Base-by-base conservation (phyloP, 2,329 filamentous ascomycete genomes). In the Zarea fungicola region DNA sequence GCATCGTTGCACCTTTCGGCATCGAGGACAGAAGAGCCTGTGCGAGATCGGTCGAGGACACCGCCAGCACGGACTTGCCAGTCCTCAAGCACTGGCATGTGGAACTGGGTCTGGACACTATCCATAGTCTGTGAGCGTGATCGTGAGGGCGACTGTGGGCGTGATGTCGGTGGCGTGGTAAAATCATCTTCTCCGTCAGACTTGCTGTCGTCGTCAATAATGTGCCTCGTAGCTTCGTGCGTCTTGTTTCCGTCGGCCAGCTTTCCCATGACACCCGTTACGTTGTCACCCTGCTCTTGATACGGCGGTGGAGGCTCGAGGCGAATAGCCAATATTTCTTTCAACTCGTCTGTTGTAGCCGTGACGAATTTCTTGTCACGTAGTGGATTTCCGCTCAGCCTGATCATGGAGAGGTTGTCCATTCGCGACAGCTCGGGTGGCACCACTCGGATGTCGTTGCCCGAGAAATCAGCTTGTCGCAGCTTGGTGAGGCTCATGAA, bases 381-480 rank as follows among this genome's bases (percentile, higher is more conserved):
- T 13, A 99, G 71, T 1, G 93, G 93, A 59, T 99, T 99, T n/a
- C 89, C 90, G 36, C 83, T 84, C 26, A 99, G 73, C 5, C 84
- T 82, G 35, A 97, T 77, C 62, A 84, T 84, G 18, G 82, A 77
- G 9, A 99, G 70, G 37, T 70, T 83, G 6, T 89, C 81, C 89
- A 97, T 96, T 22, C 80, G 72, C 5, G 85, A 86, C 50, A 97
- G 80, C 55, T 83, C 83, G 0, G 88, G 77, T 25, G 93, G 87
- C 7, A 99, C 65, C 11, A 80, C 73, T 2, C 81, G 81, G 41
- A 99, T 81, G 54, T 93, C 83, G 60, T 99, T 99, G 56, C 85
- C 83, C 1, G 87, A 87, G 55, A 97, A 85, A 64, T 96, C 89
- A 25, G 85, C 87, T 49, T 84, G 85, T 42, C 83, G 84, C 13